A percentile compares a stretch with the other conserved stretches of the same genome.
Evolutionary conservation across 192 early-diverging fungal species (phyloP).

Genomic region (Backusella westeae): DNA sequence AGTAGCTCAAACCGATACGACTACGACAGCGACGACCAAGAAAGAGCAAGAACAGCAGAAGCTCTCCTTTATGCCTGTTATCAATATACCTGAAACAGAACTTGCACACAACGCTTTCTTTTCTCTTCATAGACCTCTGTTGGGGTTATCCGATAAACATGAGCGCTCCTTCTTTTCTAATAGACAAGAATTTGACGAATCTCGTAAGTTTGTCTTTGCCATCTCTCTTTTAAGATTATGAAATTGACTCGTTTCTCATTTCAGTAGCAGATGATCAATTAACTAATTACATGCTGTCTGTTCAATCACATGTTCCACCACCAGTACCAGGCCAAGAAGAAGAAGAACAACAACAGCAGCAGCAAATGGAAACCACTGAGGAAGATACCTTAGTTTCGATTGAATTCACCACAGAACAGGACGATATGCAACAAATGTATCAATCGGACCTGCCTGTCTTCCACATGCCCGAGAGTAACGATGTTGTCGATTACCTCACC

Average conservation of each 20-base stretch:
- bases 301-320: not conserved
- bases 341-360: not conserved
- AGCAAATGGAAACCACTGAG: no score
- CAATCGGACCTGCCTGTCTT: not conserved
- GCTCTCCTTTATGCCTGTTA: conserved; percentile 11
- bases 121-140: conserved; percentile 54
- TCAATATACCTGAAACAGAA: conserved; percentile 42
- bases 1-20: not conserved
- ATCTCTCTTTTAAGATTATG: not conserved
- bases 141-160: conserved; percentile 22
- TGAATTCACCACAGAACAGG: not conserved
- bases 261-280: not conserved
- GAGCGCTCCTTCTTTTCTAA: conserved; percentile 8
- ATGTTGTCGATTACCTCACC: conserved; percentile 11
- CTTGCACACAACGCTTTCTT: conserved; percentile 59
- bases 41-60: not conserved
- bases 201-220: not conserved
- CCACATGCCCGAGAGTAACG: conserved; percentile 16
- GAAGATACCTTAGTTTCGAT: not conserved
- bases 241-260: not conserved
- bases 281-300: not conserved
- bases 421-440: not conserved
- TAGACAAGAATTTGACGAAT: not conserved
- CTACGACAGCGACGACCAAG: not conserved
- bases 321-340: not conserved